Evolutionary conservation across 2,329 filamentous ascomycete genomes (phyloP).

Genomic region (Talaromyces funiculosus): DNA sequence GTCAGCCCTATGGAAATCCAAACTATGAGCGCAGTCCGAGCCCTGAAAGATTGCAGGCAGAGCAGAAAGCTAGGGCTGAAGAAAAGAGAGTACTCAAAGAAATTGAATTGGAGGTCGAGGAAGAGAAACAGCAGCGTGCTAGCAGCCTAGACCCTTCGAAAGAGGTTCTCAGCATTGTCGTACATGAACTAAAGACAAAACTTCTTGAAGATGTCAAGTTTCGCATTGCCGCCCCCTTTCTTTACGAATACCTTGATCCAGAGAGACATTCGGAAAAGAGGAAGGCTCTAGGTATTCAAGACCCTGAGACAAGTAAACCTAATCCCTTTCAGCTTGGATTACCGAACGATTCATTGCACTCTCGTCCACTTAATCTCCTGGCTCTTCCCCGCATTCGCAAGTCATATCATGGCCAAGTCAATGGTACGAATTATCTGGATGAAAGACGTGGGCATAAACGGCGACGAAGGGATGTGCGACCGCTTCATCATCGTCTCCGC

Average conservation of each 20-base stretch:
- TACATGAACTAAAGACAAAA: slow-evolving; percentile 77
- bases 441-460: slow-evolving; percentile 56
- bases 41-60: slow-evolving; percentile 39
- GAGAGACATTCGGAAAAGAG: slow-evolving; percentile 73
- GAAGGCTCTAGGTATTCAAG: slow-evolving; percentile 69
- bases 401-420: slow-evolving; percentile 51
- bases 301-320: slow-evolving; percentile 57
- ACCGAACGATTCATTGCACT: slow-evolving; percentile 40
- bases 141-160: slow-evolving; percentile 83
- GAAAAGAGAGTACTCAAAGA: slow-evolving; percentile 62
- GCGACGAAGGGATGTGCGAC: slow-evolving; percentile 62
- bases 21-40: slow-evolving; percentile 52
- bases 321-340: slow-evolving; percentile 51
- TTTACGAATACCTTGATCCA: slow-evolving; percentile 79
- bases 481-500: slow-evolving; percentile 73
- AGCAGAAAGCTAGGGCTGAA: slow-evolving; percentile 58
- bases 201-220: slow-evolving; percentile 83
- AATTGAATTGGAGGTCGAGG: slow-evolving; percentile 75
- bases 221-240: slow-evolving; percentile 72
- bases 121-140: slow-evolving; percentile 82
- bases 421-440: slow-evolving; percentile 61
- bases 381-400: slow-evolving; percentile 72
- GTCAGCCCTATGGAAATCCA: slow-evolving; percentile 63
- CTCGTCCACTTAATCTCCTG: slow-evolving; percentile 51
- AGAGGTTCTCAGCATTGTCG: slow-evolving; percentile 73